phyloP scores from a whole-genome alignment of 768 basidiomycete species.

The Trametes sanguinea region DNA sequence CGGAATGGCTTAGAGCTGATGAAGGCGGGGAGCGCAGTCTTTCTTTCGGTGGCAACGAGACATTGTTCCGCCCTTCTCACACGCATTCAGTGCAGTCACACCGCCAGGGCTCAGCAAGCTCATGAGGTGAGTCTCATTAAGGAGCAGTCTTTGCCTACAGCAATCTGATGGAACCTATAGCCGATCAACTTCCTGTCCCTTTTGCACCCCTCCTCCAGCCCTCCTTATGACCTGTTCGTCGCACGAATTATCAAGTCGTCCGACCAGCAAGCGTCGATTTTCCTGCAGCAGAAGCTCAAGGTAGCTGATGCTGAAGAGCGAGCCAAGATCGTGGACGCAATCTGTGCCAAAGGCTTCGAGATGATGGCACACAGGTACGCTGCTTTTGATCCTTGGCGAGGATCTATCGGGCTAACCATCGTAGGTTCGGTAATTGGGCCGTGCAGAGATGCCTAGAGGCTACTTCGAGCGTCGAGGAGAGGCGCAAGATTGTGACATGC shows the following conservation, averaged over 20 bases:
- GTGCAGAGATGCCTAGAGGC: conserved; percentile 87
- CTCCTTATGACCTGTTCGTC: conserved; percentile 82
- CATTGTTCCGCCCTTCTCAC: conserved; percentile 23
- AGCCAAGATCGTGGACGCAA: conserved; percentile 83
- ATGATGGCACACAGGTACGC: conserved; percentile 88
- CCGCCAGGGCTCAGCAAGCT: conserved; percentile 29
- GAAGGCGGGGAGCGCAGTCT: conserved; percentile 13
- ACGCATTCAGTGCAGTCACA: conserved; percentile 24
- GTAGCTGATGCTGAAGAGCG: conserved; percentile 79
- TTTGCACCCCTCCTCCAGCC: conserved; percentile 81
- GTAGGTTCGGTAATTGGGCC: conserved; percentile 90
- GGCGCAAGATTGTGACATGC: conserved; percentile 80
- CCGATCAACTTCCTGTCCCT: conserved; percentile 89
- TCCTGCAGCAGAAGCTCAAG: conserved; percentile 88
- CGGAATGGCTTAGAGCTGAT: conserved; percentile 32
- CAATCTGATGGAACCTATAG: conserved; percentile 37
- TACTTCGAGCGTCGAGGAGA: conserved; percentile 70
- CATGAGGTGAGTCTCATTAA: conserved; percentile 52
- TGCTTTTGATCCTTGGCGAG: neutral
- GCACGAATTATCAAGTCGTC: conserved; percentile 86
- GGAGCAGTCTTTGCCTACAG: no score
- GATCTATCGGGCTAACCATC: neutral
- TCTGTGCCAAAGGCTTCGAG: conserved; percentile 80
- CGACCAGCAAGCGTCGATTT: conserved; percentile 89
- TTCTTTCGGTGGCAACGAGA: conserved; percentile 16